These are phyloP conservation scores for Mortierella sp. DNA, from an alignment of 371 early-diverging fungal species.

Conservation along the genomic window DNA sequence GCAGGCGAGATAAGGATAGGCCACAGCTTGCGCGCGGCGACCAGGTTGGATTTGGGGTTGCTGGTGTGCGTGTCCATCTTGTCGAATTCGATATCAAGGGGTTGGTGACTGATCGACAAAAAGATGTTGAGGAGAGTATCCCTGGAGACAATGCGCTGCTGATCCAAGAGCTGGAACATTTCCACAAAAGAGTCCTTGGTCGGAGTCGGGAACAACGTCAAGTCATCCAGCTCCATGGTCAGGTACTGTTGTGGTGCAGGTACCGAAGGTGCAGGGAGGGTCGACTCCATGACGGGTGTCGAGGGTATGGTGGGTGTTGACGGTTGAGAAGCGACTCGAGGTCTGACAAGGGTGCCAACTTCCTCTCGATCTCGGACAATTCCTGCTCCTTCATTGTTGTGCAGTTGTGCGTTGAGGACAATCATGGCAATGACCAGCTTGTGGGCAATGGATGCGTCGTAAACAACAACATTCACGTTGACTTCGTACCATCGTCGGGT, in stretches of 20 bases:
- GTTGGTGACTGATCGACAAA: slow-evolving; percentile 43
- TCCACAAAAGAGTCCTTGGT: slow-evolving; percentile 50
- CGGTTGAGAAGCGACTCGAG: slow-evolving; percentile 44
- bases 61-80: slow-evolving; percentile 19
- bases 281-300: slow-evolving; percentile 42
- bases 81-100: slow-evolving; percentile 42
- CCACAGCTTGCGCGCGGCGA: slow-evolving; percentile 34
- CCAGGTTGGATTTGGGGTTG: slow-evolving; percentile 8
- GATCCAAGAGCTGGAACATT: slow-evolving; percentile 51
- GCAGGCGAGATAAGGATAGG: slow-evolving; percentile 48
- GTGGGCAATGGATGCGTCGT: slow-evolving; percentile 74
- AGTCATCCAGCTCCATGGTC: slow-evolving; percentile 42
- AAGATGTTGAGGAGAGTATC: slow-evolving; percentile 48
- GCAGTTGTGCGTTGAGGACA: slow-evolving; percentile 89
- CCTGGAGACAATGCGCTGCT: slow-evolving; percentile 46
- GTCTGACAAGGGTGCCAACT: slow-evolving; percentile 48
- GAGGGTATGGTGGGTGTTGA: slow-evolving; percentile 54
- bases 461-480: slow-evolving; percentile 70
- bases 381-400: slow-evolving; percentile 75
- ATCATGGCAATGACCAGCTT: slow-evolving; percentile 89
- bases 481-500: slow-evolving; percentile 83
- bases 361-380: slow-evolving; percentile 52
- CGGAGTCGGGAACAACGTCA: slow-evolving; percentile 42
- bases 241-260: slow-evolving; percentile 26
- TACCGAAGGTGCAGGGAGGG: slow-evolving; percentile 15